Conservation (phyloP, 73 alveolate species). For the Uronychia setigera region DNA sequence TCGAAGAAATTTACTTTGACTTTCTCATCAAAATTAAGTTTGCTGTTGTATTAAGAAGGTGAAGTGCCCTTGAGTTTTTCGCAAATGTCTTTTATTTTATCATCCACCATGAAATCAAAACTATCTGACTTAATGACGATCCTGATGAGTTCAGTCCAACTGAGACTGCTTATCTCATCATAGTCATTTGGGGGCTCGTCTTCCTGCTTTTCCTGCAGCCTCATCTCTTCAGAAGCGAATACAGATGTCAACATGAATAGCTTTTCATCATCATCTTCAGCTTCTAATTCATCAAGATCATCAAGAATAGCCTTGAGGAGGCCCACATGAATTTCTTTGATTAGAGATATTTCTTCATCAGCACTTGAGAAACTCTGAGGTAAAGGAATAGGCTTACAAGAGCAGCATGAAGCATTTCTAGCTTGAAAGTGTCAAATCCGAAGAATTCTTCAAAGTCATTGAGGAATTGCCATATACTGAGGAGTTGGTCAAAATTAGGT, state of each 20-base stretch:
- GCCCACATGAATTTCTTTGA: constrained; percentile 18
- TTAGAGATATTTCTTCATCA: constrained; percentile 12
- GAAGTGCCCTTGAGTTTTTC: constrained; percentile 31
- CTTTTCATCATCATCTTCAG: constrained; percentile 40
- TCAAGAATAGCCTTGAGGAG: constrained; percentile 3
- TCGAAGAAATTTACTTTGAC: constrained; percentile 1
- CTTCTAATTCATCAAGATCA: constrained; percentile 41
- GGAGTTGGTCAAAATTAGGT: not conserved
- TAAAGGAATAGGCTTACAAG: constrained; percentile 7
- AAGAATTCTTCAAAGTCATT: constrained; percentile 35
- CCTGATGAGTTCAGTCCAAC: constrained; percentile 59
- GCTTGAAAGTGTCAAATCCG: constrained; percentile 57
- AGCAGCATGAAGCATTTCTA: constrained; percentile 56
- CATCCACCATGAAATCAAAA: not conserved
- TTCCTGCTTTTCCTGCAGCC: not conserved
- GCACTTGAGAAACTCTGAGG: constrained; percentile 3
- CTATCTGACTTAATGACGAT: constrained; percentile 33
- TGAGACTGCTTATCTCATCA: constrained; percentile 22
- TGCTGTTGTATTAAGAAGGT: constrained; percentile 37
- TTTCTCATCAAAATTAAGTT: constrained; percentile 51
- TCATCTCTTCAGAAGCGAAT: not conserved
- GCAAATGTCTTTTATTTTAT: constrained; percentile 10
- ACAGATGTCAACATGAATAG: constrained; percentile 32
- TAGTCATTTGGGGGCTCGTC: not conserved
- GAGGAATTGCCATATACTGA: constrained; percentile 20